Base-by-base conservation (phyloP, 2,329 filamentous ascomycete genomes). In the Colletotrichum sojae region DNA sequence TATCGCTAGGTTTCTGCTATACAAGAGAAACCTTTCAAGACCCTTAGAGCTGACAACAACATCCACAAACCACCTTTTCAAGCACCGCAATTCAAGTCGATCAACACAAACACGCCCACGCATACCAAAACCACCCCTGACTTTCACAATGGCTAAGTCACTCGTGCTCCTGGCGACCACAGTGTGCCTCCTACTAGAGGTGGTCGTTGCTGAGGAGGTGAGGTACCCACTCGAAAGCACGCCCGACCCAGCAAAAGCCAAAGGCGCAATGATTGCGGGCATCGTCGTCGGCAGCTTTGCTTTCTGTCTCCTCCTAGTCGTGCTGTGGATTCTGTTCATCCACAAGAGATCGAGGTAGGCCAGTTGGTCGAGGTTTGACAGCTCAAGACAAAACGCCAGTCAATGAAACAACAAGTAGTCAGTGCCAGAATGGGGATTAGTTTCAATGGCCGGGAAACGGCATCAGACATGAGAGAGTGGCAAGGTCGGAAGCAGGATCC, bases 211-310 rank as follows among this genome's bases (percentile, higher is more conserved):
- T 12, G 63, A 40, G 16, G 56, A 60, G 36, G 25, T 25, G 13
- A 25, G 4, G 8, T 36, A 36, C 10, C 31, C 31, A 10, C 10
- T 36, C 8, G 31, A 27, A 13, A 49, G 56, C 40, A 40, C n/a
- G 0, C 57, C 57, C 4, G 20, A 40, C 18, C 40, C 61, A 16
- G 61, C 40, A 36, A 49, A n/a, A 6, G 15, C 57, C 6, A 45
- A 43, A 39, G 25, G 15, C n/a, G 61, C 52, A 5, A 6, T 40
- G 6, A 48, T 57, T 39, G 61, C 27, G 15, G 61, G 61, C 40
- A 63, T 57, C 6, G 61, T 63, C 12, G 20, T 63, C 16, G 61
- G 52, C 6, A 16, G 52, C 12, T n/a, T 49, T 12, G 56, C 10
- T 4, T 18, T 57, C 6, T 15, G 48, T 16, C 52, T 16, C 5